Evolutionary conservation across 1,139 yeast genomes (phyloP).

Genomic region (Saccharomyces hybrid): DNA sequence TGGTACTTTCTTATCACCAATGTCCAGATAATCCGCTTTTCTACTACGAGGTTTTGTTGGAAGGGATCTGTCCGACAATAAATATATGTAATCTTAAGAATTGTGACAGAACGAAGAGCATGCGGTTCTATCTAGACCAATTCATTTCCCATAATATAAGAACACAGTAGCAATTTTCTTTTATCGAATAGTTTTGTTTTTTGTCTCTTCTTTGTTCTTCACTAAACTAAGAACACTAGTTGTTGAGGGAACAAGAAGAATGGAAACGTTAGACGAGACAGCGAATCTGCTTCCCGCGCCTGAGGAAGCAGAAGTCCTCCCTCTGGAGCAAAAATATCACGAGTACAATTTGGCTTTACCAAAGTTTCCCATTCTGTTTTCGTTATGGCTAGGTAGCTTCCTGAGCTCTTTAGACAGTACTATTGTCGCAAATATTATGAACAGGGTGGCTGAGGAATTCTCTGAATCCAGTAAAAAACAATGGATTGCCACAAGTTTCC

Average conservation of each 20-base stretch:
- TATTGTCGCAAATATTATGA: constrained; percentile 56
- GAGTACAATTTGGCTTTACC: constrained; percentile 24
- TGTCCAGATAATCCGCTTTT: background rate
- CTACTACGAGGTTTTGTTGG: background rate
- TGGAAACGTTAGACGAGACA: constrained; percentile 20
- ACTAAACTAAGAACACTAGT: background rate
- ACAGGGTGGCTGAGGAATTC: constrained; percentile 56
- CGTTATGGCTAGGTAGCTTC: constrained; percentile 46
- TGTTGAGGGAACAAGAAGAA: constrained; percentile 2
- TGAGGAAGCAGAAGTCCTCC: constrained; percentile 8
- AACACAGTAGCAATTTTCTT: background rate
- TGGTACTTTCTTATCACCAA: background rate
- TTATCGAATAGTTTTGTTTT: background rate
- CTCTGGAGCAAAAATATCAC: constrained; percentile 21
- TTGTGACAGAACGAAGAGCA: background rate
- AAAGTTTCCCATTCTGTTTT: constrained; percentile 30
- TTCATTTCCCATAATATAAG: background rate
- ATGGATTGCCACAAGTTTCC: constrained; percentile 61
- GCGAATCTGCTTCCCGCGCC: constrained; percentile 14
- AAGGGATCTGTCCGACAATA: background rate
- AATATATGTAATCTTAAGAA: background rate
- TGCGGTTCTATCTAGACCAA: background rate
- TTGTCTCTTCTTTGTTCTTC: background rate
- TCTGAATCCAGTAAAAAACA: constrained; percentile 49
- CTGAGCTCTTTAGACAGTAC: constrained; percentile 59